Evolutionary conservation across 1,284 basidiomycete genomes (phyloP), one percentile per base, ranked within the genome.

Genomic region (Ganoderma meredithae): DNA sequence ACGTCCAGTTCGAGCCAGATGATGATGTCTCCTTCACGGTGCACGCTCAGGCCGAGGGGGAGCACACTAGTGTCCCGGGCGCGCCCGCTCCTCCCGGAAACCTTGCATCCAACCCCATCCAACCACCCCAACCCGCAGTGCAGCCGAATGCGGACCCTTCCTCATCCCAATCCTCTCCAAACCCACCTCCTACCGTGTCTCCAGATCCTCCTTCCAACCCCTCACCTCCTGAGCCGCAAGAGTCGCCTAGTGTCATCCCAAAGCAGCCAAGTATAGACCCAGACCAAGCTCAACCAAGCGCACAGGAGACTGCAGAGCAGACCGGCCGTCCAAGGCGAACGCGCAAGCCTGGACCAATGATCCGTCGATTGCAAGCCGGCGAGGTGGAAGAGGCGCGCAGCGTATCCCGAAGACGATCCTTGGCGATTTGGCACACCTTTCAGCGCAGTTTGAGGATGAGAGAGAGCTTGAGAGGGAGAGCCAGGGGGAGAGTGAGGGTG

Each of bases 401-500:
- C 55, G 33, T 9, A 22, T 65, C 19, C 69, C 66, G 7, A 53
- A 40, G 27, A 65, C 58, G 22, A 47, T 68, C 31, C 60, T 65
- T 55, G 47, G 41, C 31, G 12, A 64, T 62, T 33, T 64, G 58
- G 31, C 31, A 63, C 19, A 56, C 62, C 27, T 17, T 1, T 13
- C 41, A 64, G 49, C 5, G 56, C 58, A 31, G 44, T 62, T 10
- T 49, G 56, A 55, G 64, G 53, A 60, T 70, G 71, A 65, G 71
- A 76, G 19, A 67, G 41, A 82, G 40, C 66, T 76, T 4, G 77
- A 80, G 62, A 67, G 78, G 44, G 76, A 81, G 64, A 66, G 79
- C 44, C 73, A 74, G 43, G 74, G 73, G 10, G 79, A 53, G 53
- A 55, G 40, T n/a, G 7, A 25, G 15, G 12, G 12, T 10, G 41